These are phyloP conservation scores for Ustulina deusta DNA, from an alignment of 2,329 filamentous ascomycete species.

Conservation along the genomic window DNA sequence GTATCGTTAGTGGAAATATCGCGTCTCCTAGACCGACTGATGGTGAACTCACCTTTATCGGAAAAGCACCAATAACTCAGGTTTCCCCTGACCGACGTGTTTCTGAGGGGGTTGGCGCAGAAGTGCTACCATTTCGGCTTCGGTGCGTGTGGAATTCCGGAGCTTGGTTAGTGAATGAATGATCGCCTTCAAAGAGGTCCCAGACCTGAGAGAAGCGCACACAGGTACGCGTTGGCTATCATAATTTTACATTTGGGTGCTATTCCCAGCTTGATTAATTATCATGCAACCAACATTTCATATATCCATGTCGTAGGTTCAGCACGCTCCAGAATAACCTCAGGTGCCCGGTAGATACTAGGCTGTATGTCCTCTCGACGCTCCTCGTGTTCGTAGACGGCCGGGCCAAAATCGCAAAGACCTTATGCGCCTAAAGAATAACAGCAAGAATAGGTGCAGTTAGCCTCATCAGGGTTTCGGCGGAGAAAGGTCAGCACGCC, in stretches of 20 bases:
- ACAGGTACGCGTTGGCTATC: conserved; percentile 7
- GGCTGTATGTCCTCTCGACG: conserved; percentile 56
- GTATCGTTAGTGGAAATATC: not conserved
- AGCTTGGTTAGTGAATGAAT: conserved; percentile 58
- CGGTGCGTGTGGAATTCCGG: conserved; percentile 55
- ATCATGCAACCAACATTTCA: conserved; percentile 63
- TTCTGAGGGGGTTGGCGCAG: conserved; percentile 57
- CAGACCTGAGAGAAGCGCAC: conserved; percentile 54
- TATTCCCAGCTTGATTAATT: not conserved
- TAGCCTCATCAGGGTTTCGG: conserved; percentile 56
- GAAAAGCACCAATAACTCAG: not conserved
- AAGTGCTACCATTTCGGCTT: conserved; percentile 60
- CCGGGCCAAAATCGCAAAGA: conserved; percentile 63
- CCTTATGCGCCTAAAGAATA: conserved; percentile 51
- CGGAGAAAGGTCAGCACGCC: conserved; percentile 55
- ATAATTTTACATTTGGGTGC: not conserved
- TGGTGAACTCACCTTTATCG: not conserved
- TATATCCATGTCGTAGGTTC: conserved; percentile 62
- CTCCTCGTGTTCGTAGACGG: conserved; percentile 52
- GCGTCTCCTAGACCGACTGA: not conserved
- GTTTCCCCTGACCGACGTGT: conserved; percentile 47
- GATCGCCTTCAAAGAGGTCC: conserved; percentile 61
- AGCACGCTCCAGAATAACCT: conserved; percentile 62
- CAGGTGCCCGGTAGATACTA: conserved; percentile 56
- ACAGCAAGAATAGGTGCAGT: conserved; percentile 52